Conservation (phyloP, 2,329 filamentous ascomycete genomes). For the Stenocarpella maydis region DNA sequence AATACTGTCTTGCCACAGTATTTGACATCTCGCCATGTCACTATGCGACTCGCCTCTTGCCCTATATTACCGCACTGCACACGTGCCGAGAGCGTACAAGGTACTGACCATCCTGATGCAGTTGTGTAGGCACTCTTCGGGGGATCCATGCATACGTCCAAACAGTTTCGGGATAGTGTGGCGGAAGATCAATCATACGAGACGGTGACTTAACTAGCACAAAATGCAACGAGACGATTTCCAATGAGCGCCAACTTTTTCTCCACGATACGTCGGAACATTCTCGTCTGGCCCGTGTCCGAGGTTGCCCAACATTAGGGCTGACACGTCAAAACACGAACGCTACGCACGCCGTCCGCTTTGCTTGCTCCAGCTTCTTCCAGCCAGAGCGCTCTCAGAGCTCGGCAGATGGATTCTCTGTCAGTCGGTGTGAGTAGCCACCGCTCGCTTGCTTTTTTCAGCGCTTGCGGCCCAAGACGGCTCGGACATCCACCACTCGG, state of each 20-base stretch:
- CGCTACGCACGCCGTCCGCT: constrained; percentile 2
- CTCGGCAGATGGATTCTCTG: not conserved
- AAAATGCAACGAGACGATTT: not conserved
- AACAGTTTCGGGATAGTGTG: not conserved
- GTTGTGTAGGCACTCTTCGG: not conserved
- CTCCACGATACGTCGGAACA: constrained; percentile 4
- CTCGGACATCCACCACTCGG: constrained; percentile 6
- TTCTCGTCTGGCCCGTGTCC: constrained; percentile 28
- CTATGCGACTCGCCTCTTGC: not conserved
- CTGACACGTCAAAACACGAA: constrained; percentile 22
- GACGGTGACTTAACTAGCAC: not conserved
- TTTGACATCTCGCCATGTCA: constrained; percentile 17
- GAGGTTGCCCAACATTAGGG: constrained; percentile 31
- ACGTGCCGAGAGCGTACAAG: not conserved
- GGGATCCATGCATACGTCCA: not conserved
- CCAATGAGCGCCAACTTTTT: not conserved
- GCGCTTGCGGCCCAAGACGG: constrained; percentile 6
- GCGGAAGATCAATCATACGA: constrained; percentile 19
- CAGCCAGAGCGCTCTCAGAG: not conserved
- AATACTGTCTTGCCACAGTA: not conserved
- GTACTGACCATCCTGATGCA: not conserved
- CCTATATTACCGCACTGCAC: not conserved
- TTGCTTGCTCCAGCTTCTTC: not conserved
- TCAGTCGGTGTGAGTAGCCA: not conserved
- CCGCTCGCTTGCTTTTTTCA: constrained; percentile 12